Conservation (phyloP, 768 basidiomycete genomes). For the Leccinum broughii region DNA sequence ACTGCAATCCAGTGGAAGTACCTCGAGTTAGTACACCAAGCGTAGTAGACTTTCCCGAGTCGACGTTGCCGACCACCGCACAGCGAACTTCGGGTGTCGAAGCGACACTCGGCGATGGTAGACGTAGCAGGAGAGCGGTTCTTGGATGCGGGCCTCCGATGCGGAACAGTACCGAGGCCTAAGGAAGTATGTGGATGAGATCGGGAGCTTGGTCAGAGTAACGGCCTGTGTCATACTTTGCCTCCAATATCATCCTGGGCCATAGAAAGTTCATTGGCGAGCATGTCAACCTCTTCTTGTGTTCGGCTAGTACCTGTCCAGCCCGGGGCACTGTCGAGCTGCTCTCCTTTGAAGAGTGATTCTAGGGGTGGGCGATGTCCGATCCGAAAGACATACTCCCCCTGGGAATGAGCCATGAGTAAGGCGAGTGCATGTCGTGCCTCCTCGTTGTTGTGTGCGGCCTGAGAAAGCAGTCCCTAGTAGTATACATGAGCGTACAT, state of each 20-base stretch:
- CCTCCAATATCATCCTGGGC: slow-evolving; percentile 78
- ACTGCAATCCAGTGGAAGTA: slow-evolving; percentile 29
- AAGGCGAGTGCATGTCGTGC: slow-evolving; percentile 67
- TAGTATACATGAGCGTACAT: neutral
- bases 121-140: slow-evolving; percentile 60
- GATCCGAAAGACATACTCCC: slow-evolving; percentile 76
- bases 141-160: slow-evolving; percentile 49
- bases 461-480: slow-evolving; percentile 41
- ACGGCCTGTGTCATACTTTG: slow-evolving; percentile 49
- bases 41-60: slow-evolving; percentile 93
- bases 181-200: slow-evolving; percentile 1
- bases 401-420: slow-evolving; percentile 64
- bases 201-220: neutral
- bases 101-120: slow-evolving; percentile 75
- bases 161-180: slow-evolving; percentile 62
- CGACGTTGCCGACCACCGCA: slow-evolving; percentile 94
- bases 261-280: slow-evolving; percentile 45
- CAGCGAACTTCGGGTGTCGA: slow-evolving; percentile 90
- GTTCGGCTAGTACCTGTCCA: slow-evolving; percentile 58
- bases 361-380: slow-evolving; percentile 64
- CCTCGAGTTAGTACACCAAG: slow-evolving; percentile 95
- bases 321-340: slow-evolving; percentile 42
- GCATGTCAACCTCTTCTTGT: slow-evolving; percentile 48
- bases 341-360: slow-evolving; percentile 55
- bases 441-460: slow-evolving; percentile 44